Evolutionary conservation across 1,139 yeast genomes (phyloP).

Genomic region (Kodamaea arcana): DNA sequence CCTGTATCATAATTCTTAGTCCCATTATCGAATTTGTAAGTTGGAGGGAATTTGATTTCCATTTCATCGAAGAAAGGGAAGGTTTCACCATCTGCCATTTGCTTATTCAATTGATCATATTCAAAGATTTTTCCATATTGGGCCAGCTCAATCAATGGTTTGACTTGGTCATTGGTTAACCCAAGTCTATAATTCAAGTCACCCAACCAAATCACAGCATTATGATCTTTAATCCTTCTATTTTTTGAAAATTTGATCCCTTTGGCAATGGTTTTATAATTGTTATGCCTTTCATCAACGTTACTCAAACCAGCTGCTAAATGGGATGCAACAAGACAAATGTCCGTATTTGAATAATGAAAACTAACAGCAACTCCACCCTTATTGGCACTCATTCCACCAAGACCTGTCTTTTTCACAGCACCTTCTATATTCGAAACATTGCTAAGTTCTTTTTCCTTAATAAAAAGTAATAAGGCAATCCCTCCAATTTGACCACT

Average conservation of each 20-base stretch:
- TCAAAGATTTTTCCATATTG: slow-evolving; percentile 55
- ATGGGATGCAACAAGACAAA: slow-evolving; percentile 55
- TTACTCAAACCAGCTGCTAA: slow-evolving; percentile 84
- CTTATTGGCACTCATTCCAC: slow-evolving; percentile 72
- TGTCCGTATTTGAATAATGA: slow-evolving; percentile 53
- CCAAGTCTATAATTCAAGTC: slow-evolving; percentile 85
- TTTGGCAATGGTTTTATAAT: slow-evolving; percentile 57
- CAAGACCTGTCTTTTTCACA: slow-evolving; percentile 87
- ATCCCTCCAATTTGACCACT: slow-evolving; percentile 93
- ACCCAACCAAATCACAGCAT: slow-evolving; percentile 87
- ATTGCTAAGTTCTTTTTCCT: slow-evolving; percentile 33
- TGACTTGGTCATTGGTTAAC: slow-evolving; percentile 60
- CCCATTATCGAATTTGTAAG: slow-evolving; percentile 89
- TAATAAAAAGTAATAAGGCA: slow-evolving; percentile 48
- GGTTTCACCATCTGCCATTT: slow-evolving; percentile 66
- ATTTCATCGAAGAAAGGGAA: slow-evolving; percentile 70
- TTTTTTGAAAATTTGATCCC: slow-evolving; percentile 50
- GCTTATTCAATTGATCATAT: slow-evolving; percentile 72
- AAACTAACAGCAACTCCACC: slow-evolving; percentile 90
- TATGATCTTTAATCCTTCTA: slow-evolving; percentile 63
- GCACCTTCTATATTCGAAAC: slow-evolving; percentile 71
- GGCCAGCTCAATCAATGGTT: slow-evolving; percentile 47
- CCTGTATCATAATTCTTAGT: slow-evolving; percentile 65
- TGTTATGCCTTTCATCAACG: slow-evolving; percentile 77
- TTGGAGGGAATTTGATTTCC: slow-evolving; percentile 75